These are phyloP conservation scores for Xylaria digitata DNA, from an alignment of 2,329 filamentous ascomycete species.

Conservation along the genomic window DNA sequence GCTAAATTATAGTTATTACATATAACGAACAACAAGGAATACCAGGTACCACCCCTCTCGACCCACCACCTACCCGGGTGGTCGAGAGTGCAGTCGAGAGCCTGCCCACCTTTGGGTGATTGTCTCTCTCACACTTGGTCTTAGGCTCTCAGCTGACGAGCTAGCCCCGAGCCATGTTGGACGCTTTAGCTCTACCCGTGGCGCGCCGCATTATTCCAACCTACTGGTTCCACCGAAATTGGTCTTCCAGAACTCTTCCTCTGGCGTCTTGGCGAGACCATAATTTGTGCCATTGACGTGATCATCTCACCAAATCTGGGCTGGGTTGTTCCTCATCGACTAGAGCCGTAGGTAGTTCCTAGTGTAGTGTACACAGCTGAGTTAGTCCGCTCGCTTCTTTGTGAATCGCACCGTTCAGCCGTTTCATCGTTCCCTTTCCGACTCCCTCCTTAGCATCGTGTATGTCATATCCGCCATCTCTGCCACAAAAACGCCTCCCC, in stretches of 20 bases:
- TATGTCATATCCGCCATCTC: slow-evolving; percentile 15
- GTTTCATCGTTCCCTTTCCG: slow-evolving; percentile 17
- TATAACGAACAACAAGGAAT: slow-evolving; percentile 4
- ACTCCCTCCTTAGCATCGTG: not conserved
- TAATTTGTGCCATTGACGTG: slow-evolving; percentile 31
- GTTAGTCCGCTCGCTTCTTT: slow-evolving; percentile 28
- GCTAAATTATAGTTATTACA: not conserved
- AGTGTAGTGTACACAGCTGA: not conserved
- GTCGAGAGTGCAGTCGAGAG: slow-evolving; percentile 2
- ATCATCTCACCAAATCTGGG: slow-evolving; percentile 16
- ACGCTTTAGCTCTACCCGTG: slow-evolving; percentile 23
- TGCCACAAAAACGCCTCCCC: slow-evolving; percentile 5
- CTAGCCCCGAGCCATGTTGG: slow-evolving; percentile 23
- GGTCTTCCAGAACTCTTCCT: slow-evolving; percentile 40
- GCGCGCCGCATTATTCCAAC: slow-evolving; percentile 33
- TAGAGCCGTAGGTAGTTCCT: not conserved
- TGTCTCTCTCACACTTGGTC: slow-evolving; percentile 8
- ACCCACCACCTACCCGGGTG: slow-evolving; percentile 15
- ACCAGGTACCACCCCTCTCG: slow-evolving; percentile 6
- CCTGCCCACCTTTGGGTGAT: slow-evolving; percentile 23
- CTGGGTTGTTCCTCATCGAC: slow-evolving; percentile 16
- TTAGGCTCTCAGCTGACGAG: slow-evolving; percentile 28
- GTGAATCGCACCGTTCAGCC: slow-evolving; percentile 16
- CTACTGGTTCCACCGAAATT: slow-evolving; percentile 37
- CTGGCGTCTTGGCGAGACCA: slow-evolving; percentile 37